These are phyloP conservation scores for Xylaria castorea DNA, from an alignment of 495 filamentous ascomycete species.

Conservation along the genomic window DNA sequence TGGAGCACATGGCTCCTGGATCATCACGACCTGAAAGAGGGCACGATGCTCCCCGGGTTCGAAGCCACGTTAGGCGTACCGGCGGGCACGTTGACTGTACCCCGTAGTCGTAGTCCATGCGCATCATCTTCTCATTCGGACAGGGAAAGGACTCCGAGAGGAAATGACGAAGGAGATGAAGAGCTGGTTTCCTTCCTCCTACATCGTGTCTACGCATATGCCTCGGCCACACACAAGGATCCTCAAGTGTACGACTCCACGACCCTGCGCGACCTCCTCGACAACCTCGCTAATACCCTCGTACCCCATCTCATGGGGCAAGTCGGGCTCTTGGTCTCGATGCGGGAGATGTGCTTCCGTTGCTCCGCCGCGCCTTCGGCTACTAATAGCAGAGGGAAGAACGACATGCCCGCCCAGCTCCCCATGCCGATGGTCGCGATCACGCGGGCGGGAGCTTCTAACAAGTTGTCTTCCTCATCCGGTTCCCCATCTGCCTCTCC, in stretches of 20 bases:
- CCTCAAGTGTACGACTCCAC: conserved; percentile 28
- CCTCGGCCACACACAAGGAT: conserved; percentile 21
- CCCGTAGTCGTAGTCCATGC: neutral
- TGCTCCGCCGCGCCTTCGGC: neutral
- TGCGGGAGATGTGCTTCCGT: conserved; percentile 34
- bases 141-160: neutral
- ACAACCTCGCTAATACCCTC: conserved; percentile 29
- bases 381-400: neutral
- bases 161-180: neutral
- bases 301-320: conserved; percentile 37
- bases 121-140: neutral
- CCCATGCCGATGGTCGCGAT: conserved; percentile 12
- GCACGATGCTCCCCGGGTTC: conserved; percentile 41
- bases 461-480: neutral
- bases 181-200: conserved; percentile 22
- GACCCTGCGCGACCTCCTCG: conserved; percentile 21
- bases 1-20: conserved; percentile 43
- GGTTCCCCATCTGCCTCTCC: neutral
- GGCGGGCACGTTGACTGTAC: conserved; percentile 5
- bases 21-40: conserved; percentile 45
- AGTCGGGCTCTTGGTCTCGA: conserved; percentile 28
- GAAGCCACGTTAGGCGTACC: conserved; percentile 35
- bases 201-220: conserved; percentile 25
- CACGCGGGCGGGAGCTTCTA: neutral
- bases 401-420: neutral